Base-by-base conservation (phyloP, 768 basidiomycete species). In the Nidularia sp. region DNA sequence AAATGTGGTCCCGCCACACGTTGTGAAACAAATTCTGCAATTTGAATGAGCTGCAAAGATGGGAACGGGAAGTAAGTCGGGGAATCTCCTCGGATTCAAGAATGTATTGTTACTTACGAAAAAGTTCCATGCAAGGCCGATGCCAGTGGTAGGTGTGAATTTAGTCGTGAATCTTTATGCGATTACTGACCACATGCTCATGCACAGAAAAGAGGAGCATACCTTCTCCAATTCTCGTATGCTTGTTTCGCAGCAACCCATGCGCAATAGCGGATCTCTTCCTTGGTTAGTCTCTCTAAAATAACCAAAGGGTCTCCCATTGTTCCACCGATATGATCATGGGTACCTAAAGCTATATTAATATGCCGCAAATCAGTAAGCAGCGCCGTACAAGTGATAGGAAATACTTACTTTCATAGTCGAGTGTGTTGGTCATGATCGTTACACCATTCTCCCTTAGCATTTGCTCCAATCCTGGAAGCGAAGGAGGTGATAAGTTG, bases 1-100 rank as follows among this genome's bases (percentile, higher is more conserved):
- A 79, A 62, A 49, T 84, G 76, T 1, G 75, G 74, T 0, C 80
- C 83, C 3, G 67, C 58, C 43, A 68, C 70, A n/a, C 71, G 65
- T 52, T 77, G 73, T 46, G 75, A 58, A 48, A 82, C 61, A 2
- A 70, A 71, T 4, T 62, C 59, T 18, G 77, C 78, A 25, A 84
- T 57, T 57, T 83, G 78, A 49, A 80, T 71, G 45, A 84, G 57
- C 84, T 85, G 52, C 36, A 44, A 42, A 13, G 51, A 53, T 25
- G 25, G 25, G 25, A 25, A 25, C 25, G 25, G 25, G 25, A 25
- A 25, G 25, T 25, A 25, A 25, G 25, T 25, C 25, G 3, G 25
- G 25, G 3, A 2, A 25, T 25, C 25, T 25, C 25, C 25, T 25
- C 25, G 25, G 25, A 25, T 25, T 25, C 25, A 25, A 25, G 25